Conservation (phyloP, 2,329 filamentous ascomycete genomes). For the Penicillium sclerotiorum region DNA sequence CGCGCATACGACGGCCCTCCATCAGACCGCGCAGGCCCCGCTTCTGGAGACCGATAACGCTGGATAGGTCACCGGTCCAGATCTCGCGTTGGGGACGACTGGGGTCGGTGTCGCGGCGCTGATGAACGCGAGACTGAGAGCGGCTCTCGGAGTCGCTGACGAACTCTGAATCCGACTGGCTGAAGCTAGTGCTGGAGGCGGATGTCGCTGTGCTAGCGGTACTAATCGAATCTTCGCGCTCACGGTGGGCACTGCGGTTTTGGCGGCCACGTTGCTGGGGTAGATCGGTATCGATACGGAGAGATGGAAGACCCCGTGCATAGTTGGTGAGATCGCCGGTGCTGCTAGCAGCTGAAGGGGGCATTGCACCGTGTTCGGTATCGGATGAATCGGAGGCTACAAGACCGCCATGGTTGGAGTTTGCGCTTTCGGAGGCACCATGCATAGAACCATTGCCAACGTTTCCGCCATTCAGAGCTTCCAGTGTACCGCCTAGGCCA, state of each 20-base stretch:
- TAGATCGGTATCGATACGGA: constrained; percentile 46
- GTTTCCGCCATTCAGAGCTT: constrained; percentile 44
- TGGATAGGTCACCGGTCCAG: constrained; percentile 74
- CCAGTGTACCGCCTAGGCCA: constrained; percentile 50
- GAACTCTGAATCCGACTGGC: constrained; percentile 41
- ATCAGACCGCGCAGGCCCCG: constrained; percentile 87
- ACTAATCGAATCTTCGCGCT: constrained; percentile 44
- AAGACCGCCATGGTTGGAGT: constrained; percentile 32
- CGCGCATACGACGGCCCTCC: constrained; percentile 86
- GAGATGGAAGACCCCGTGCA: constrained; percentile 34
- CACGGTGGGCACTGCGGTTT: constrained; percentile 24
- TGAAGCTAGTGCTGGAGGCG: constrained; percentile 41
- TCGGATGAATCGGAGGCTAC: constrained; percentile 43
- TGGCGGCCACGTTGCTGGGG: constrained; percentile 26
- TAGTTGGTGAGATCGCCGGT: constrained; percentile 26
- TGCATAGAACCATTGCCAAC: constrained; percentile 26
- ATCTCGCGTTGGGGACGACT: constrained; percentile 59
- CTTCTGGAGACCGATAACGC: constrained; percentile 94
- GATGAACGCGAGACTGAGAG: constrained; percentile 40
- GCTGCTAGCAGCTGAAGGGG: constrained; percentile 33
- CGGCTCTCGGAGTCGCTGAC: constrained; percentile 28
- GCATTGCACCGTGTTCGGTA: constrained; percentile 37
- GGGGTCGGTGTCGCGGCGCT: constrained; percentile 42
- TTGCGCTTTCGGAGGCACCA: constrained; percentile 22
- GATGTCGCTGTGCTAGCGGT: constrained; percentile 43